Conservation (phyloP, 148 eudicot species). For the Rhododendron ferrugineum region DNA sequence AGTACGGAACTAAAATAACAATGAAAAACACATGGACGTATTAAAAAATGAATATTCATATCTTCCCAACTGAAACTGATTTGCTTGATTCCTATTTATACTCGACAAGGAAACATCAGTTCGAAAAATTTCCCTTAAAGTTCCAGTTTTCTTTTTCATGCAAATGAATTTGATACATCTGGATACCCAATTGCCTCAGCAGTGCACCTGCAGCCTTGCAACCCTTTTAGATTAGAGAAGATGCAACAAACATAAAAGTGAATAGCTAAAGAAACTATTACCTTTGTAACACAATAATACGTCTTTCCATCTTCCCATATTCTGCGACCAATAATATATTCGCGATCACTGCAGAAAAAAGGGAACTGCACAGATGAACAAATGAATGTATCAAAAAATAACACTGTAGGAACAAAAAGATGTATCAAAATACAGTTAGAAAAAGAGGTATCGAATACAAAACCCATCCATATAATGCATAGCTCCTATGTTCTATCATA, state of each 20-base stretch:
- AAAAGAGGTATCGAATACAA: neutral
- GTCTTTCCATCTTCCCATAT: slow-evolving; percentile 91
- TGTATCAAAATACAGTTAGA: neutral
- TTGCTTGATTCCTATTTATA: neutral
- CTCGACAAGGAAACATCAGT: neutral
- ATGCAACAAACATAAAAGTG: neutral
- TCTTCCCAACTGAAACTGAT: neutral
- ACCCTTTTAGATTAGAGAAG: neutral
- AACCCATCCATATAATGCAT: neutral
- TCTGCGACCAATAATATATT: slow-evolving; percentile 87
- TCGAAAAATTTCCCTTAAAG: neutral
- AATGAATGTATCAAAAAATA: slow-evolving; percentile 12
- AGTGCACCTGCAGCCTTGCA: neutral
- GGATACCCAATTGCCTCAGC: neutral
- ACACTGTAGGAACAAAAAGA: slow-evolving; percentile 3
- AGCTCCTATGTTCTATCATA: neutral
- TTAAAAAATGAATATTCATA: neutral
- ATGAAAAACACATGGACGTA: neutral
- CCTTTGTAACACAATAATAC: slow-evolving; percentile 90
- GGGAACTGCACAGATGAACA: slow-evolving; percentile 67
- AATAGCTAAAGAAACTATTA: slow-evolving; percentile 17
- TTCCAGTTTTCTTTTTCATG: neutral
- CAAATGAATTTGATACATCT: neutral
- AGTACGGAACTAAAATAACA: neutral
- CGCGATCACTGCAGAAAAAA: slow-evolving; percentile 97